Conservation (phyloP, 257 asterid species). For the Eustoma russellianum region DNA sequence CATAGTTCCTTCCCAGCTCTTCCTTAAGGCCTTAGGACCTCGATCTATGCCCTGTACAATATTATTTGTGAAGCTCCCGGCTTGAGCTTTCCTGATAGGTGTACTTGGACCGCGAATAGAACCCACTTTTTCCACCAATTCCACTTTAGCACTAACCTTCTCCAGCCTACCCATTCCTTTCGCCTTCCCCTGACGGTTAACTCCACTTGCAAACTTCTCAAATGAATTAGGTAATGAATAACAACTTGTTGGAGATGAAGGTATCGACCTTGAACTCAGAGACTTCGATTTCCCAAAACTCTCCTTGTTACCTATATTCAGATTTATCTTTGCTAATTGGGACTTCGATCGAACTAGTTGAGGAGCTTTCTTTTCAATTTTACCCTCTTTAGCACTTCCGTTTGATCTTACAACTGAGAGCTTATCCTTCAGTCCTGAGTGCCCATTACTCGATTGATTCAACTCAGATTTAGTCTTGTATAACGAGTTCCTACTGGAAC, state of each 20-base stretch:
- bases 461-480: conserved; percentile 28
- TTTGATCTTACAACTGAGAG: conserved; percentile 24
- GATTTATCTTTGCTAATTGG: conserved; percentile 54
- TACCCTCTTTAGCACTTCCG: conserved; percentile 41
- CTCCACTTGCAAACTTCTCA: conserved; percentile 80
- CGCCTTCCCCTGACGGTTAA: conserved; percentile 66
- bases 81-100: conserved; percentile 31
- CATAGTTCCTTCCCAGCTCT: conserved; percentile 98
- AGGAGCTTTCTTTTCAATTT: conserved; percentile 38
- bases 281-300: conserved; percentile 44
- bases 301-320: conserved; percentile 58
- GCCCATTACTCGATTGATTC: conserved; percentile 16
- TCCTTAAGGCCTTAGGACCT: conserved; percentile 89
- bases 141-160: conserved; percentile 37
- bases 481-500: conserved; percentile 30
- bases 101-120: conserved; percentile 40
- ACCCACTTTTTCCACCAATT: conserved; percentile 44
- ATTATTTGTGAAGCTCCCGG: conserved; percentile 52
- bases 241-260: conserved; percentile 90
- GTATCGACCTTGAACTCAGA: conserved; percentile 79
- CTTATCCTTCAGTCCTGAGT: conserved; percentile 35
- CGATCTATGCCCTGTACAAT: conserved; percentile 60
- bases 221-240: conserved; percentile 88
- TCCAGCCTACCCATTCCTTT: conserved; percentile 71
- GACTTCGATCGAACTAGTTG: conserved; percentile 72